A percentile compares a stretch with the other conserved stretches of the same genome.
Conservation (phyloP, 129 eudicot genomes). For the Escallonia rubra region DNA sequence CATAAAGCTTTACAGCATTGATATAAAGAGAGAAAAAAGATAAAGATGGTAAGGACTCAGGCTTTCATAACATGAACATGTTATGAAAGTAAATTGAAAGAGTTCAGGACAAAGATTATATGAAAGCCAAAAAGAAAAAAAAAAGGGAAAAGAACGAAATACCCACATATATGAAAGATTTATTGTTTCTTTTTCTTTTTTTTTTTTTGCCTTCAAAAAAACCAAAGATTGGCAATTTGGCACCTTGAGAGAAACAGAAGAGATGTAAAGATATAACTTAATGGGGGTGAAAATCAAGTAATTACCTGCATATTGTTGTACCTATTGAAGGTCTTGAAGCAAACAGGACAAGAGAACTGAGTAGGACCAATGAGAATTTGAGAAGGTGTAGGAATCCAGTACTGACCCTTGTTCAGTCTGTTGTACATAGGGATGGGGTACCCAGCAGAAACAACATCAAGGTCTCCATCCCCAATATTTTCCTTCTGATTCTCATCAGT, state of each 20-base stretch:
- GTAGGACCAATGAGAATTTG: constrained; percentile 95
- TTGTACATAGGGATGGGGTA: constrained; percentile 27
- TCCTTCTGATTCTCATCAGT: neutral
- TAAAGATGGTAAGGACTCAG: too few species aligned
- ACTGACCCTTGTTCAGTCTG: constrained; percentile 77
- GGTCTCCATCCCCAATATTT: constrained; percentile 22
- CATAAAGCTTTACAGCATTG: too few species aligned
- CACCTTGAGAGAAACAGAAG: too few species aligned
- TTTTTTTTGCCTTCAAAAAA: too few species aligned
- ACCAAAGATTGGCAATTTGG: too few species aligned
- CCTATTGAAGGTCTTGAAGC: constrained; percentile 92
- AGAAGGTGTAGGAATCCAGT: constrained; percentile 96
- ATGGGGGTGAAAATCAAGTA: neutral
- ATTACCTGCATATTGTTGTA: constrained; percentile 94
- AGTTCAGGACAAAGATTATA: too few species aligned
- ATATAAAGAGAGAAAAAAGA: too few species aligned
- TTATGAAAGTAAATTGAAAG: too few species aligned
- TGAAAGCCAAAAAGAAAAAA: neutral
- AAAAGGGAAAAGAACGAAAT: neutral
- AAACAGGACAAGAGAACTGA: constrained; percentile 96
- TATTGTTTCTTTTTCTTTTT: too few species aligned
- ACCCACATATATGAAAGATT: too few species aligned
- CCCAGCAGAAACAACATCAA: constrained; percentile 34
- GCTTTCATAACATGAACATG: too few species aligned
- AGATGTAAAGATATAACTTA: too few species aligned